Evolutionary conservation across 352 stramenopile species (phyloP).

Genomic region (Phytophthora meadii): DNA sequence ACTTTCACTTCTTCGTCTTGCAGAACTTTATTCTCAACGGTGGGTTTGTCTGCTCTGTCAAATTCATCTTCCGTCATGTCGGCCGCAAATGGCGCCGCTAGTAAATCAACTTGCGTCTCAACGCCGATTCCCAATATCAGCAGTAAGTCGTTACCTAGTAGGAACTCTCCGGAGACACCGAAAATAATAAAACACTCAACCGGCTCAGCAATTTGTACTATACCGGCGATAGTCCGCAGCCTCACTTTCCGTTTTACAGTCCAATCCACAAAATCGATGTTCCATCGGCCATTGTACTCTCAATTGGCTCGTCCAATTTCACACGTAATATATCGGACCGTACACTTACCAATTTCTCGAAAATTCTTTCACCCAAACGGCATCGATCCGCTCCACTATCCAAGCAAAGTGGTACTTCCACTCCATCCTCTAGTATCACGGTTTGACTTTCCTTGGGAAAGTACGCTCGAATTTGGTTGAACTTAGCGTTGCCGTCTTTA

Average conservation of each 20-base stretch:
- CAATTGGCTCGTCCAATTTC: neutral
- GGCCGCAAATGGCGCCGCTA: conserved; percentile 3
- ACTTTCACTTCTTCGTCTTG: neutral
- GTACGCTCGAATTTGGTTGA: conserved; percentile 1
- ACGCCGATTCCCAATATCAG: conserved; percentile 15
- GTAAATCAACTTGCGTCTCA: conserved; percentile 11
- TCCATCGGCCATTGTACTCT: conserved; percentile 12
- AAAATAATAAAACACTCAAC: conserved; percentile 26
- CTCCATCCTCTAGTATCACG: conserved; percentile 12
- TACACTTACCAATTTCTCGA: neutral
- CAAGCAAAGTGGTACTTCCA: conserved; percentile 9
- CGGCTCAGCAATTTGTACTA: conserved; percentile 10
- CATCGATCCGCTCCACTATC: conserved; percentile 10
- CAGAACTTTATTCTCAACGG: neutral
- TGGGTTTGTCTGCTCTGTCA: conserved; percentile 9
- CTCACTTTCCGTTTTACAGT: conserved; percentile 15
- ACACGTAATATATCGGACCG: neutral
- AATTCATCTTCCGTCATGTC: conserved; percentile 12
- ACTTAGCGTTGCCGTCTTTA: conserved; percentile 3
- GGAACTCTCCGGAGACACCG: conserved; percentile 12
- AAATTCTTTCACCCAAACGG: conserved; percentile 3
- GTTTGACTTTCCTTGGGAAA: neutral
- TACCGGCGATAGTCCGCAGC: conserved; percentile 8
- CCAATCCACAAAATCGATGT: conserved; percentile 11
- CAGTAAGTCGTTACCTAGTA: conserved; percentile 24